Evolutionary conservation across 805 yeast genomes (phyloP), one percentile per base, ranked within the genome.

Genomic region (Saturnispora diversa): DNA sequence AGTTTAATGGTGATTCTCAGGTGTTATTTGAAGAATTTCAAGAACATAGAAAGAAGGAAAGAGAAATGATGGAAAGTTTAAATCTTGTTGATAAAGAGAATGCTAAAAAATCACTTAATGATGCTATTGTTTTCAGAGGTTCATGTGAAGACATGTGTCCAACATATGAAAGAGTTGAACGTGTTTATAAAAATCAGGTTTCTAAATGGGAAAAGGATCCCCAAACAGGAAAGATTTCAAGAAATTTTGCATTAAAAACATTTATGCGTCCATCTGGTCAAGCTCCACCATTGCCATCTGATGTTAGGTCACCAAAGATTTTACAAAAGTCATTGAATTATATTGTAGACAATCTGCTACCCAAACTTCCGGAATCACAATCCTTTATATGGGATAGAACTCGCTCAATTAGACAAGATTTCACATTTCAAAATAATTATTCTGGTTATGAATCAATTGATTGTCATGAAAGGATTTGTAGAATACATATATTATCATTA

Each of bases 201-300:
- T 80, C 84, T 43, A 67, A 72, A 8, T 69, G 80, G 50, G 98
- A 92, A 61, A 79, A 69, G 47, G 86, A 81, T 45, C 74, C 78
- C 2, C 63, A 64, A 0, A 68, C 75, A 3, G 75, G 75, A 4
- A 70, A 64, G 46, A 80, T 86, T 5, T 69, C 84, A 1, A 58
- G 73, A 22, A 53, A 54, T 0, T 64, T 68, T 33, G 95, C 97
- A 0, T 74, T 92, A 6, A 92, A 92, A 60, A 94, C 95, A 2
- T 92, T 92, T 56, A 83, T 94, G 17, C 69, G 99, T 51, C 97
- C 99, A 0, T 97, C 97, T 1, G 98, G 97, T 6, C 96, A 92
- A 51, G 95, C 96, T 1, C 97, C 97, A 2, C 94, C 97, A 3
- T 65, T 92, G 43, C 99, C 98, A 0, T 86, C 97, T 1, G 98